Evolutionary conservation across 2,329 filamentous ascomycete species (phyloP), one percentile per base, ranked within the genome.

Genomic region (Aspergillus tamarii): DNA sequence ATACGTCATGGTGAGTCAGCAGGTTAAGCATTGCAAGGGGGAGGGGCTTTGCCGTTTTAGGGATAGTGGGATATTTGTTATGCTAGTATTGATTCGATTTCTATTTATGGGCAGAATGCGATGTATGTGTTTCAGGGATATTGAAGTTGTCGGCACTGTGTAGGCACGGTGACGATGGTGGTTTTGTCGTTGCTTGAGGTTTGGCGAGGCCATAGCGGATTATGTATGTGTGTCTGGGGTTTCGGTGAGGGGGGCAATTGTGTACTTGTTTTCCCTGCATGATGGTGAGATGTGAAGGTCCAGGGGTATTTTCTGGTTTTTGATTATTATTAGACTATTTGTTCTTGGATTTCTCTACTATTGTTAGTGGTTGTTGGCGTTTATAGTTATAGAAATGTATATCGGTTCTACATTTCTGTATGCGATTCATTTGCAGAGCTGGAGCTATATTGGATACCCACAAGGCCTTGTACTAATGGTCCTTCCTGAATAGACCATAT

Each of bases 1-100:
- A 7, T 62, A 64, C 63, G 63, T 64, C 63, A 64, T 64, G 63
- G 56, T 63, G 63, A 56, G 56, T 64, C 45, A 64, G 63, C 60
- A 43, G 34, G 6, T 43, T 52, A 52, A 34, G 48, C 28, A 52
- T 32, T 11, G 16, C n/a, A 21, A 7, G n/a, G 10, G n/a, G 9
- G n/a, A 23, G 28, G 48, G 2, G 16, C 28, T 32, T 32, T 11
- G 5, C 46, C 28, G 14, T 9, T 34, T 34, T 34, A 10, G 48
- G 48, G 48, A 11, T 52, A 52, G 48, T 28, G 21, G n/a, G n/a
- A 46, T 36, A 16, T 36, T 16, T 12, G 32, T 11, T 10, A 10
- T 11, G 32, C 10, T 34, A 9, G 26, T 26, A 4, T 26, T 26
- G 34, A 6, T 36, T 36, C 5, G 34, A 16, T 36, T 36, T 36